A percentile compares a stretch with the other conserved stretches of the same genome.
These are phyloP conservation scores for Zymoseptoria brevis DNA, from an alignment of 2,329 filamentous ascomycete genomes.

Conservation along the genomic window DNA sequence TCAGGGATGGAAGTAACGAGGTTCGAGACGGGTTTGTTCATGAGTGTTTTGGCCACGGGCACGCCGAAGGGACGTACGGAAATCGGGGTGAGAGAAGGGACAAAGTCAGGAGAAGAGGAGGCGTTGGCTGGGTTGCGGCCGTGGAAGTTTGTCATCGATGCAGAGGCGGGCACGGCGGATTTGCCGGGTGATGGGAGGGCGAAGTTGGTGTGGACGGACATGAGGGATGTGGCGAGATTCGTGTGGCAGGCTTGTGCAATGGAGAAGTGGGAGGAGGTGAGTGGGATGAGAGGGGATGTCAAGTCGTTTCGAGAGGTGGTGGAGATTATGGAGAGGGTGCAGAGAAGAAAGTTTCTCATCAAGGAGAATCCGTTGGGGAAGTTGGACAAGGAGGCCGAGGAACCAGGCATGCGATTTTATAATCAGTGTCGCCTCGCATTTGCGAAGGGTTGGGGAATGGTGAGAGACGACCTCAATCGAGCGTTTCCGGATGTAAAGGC, in stretches of 20 bases:
- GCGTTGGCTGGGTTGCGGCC: slow-evolving; percentile 30
- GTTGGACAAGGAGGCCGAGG: slow-evolving; percentile 12
- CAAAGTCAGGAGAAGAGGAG: slow-evolving; percentile 22
- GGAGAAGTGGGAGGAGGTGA: slow-evolving; percentile 39
- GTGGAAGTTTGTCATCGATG: slow-evolving; percentile 38
- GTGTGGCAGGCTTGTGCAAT: slow-evolving; percentile 33
- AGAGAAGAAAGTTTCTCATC: slow-evolving; percentile 22
- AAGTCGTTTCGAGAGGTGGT: slow-evolving; percentile 22
- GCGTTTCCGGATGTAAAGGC: slow-evolving; percentile 23
- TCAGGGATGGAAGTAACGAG: slow-evolving; percentile 22
- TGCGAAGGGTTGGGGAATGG: slow-evolving; percentile 18
- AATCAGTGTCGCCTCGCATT: slow-evolving; percentile 23
- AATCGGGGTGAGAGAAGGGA: slow-evolving; percentile 17
- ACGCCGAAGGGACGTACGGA: slow-evolving; percentile 21
- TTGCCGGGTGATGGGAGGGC: slow-evolving; percentile 44
- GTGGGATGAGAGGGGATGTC: slow-evolving; percentile 30
- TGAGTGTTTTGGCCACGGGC: slow-evolving; percentile 23
- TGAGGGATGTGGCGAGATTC: slow-evolving; percentile 42
- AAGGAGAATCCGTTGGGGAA: slow-evolving; percentile 19
- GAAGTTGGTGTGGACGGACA: slow-evolving; percentile 42
- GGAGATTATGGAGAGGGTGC: slow-evolving; percentile 20
- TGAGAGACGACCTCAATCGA: slow-evolving; percentile 22
- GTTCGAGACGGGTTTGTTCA: slow-evolving; percentile 25
- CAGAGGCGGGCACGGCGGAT: slow-evolving; percentile 38
- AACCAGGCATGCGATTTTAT: slow-evolving; percentile 22